Base-by-base conservation (phyloP, 228 moss, liverwort and hornwort genomes). In the Sphagnum magellanicum region DNA sequence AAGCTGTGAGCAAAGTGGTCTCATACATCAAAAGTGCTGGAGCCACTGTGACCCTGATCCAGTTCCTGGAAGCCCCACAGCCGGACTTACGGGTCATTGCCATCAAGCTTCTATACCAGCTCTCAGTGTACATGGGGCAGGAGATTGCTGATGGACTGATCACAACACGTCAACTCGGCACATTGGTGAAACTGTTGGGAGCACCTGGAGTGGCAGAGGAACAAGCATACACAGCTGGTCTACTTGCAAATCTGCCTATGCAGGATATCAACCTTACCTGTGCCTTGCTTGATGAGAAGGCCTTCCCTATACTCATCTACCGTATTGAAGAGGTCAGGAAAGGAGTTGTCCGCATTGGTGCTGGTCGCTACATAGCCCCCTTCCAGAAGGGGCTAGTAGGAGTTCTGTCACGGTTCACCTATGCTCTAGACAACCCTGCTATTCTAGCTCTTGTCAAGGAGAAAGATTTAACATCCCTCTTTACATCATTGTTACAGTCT, bases 21-120 rank as follows among this genome's bases (percentile, higher is more conserved):
- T 82, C 89, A 52, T 88, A 90, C 74, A 90, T 98, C 78, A 86
- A 90, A 65, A 98, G 98, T 71, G 92, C 94, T 7, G 98, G 94
- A 55, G 98, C 98, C 50, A 81, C 89, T 6, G 84, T 89, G 63
- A 94, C 83, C 70, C 73, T 98, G 60, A 94, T 98, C 16, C 93
- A 98, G 74, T 98, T 98, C 70, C 73, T 98, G 49, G 98, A 98
- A 79, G 98, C 89, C 4, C 87, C 98, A 0, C 91, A 89, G 58
- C 77, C 82, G n/a, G 88, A 90, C 51, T 68, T 94, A 55, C 84
- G 94, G 59, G 81, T 90, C 46, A 88, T 87, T 16, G 88, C 98
- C 0, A 71, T 98, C 61, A 84, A 84, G 72, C 80, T 98, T 49
- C 84, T 98, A 63, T 74, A 72, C 79, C 81, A 87, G 8, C 71